Conservation (phyloP, 805 yeast genomes). For the Myxozyma sirexii region DNA sequence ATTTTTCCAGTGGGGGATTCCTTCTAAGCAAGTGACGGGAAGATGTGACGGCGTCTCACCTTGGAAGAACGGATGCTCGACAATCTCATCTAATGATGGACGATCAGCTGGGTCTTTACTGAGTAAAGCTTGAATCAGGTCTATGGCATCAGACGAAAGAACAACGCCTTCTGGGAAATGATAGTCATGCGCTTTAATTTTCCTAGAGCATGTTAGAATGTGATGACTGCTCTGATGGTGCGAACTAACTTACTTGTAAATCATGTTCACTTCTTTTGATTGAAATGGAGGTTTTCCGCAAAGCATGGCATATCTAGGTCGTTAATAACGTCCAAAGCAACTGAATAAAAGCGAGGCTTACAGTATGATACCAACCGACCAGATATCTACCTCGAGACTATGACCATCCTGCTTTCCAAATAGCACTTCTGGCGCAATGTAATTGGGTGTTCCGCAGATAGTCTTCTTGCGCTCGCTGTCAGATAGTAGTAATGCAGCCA, state of each 20-base stretch:
- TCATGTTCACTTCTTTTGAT: slow-evolving; percentile 87
- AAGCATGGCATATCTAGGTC: slow-evolving; percentile 62
- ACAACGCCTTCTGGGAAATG: slow-evolving; percentile 69
- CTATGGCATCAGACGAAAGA: slow-evolving; percentile 71
- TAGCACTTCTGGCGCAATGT: slow-evolving; percentile 96
- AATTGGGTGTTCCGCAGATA: slow-evolving; percentile 98
- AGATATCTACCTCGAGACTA: slow-evolving; percentile 90
- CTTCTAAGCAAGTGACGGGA: slow-evolving; percentile 61
- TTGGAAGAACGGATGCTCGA: slow-evolving; percentile 83
- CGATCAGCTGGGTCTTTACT: slow-evolving; percentile 74
- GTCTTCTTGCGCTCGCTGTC: slow-evolving; percentile 80
- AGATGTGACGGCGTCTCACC: slow-evolving; percentile 80
- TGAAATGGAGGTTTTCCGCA: slow-evolving; percentile 98
- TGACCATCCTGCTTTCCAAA: slow-evolving; percentile 85
- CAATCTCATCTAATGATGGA: slow-evolving; percentile 76
- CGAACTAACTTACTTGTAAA: slow-evolving; percentile 57
- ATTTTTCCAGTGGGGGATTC: slow-evolving; percentile 59
- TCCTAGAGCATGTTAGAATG: not conserved
- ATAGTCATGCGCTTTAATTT: slow-evolving; percentile 77
- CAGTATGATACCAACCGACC: slow-evolving; percentile 98
- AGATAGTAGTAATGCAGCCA: slow-evolving; percentile 88
- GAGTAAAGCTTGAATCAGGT: slow-evolving; percentile 70
- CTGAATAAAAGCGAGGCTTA: slow-evolving; percentile 38
- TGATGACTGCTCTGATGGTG: no score
- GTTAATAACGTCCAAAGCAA: not conserved